A percentile compares a stretch with the other conserved stretches of the same genome.
phyloP scores from a whole-genome alignment of 148 eudicot genomes.

The Cornus suecica region DNA sequence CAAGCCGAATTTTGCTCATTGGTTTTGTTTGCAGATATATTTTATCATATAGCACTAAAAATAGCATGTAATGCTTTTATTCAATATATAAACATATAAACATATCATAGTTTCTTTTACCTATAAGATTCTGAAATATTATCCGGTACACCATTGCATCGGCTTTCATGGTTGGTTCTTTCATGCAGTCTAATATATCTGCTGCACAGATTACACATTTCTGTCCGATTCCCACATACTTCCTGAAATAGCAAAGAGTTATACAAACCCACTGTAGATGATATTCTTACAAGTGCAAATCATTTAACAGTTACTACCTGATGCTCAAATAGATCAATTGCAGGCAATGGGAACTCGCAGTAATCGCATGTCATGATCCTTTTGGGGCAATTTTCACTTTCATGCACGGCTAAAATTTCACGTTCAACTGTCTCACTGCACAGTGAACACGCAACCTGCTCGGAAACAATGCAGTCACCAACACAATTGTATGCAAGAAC shows the following conservation, averaged over 20 bases:
- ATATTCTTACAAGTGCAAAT: background rate
- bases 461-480: slow-evolving; percentile 13
- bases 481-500: background rate
- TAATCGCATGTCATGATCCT: slow-evolving; percentile 86
- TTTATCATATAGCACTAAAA: background rate
- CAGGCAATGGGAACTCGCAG: slow-evolving; percentile 96
- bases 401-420: slow-evolving; percentile 72
- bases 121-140: slow-evolving; percentile 60
- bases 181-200: slow-evolving; percentile 84
- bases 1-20: background rate
- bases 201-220: slow-evolving; percentile 62
- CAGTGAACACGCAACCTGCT: slow-evolving; percentile 89
- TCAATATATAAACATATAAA: background rate
- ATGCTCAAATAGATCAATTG: slow-evolving; percentile 77
- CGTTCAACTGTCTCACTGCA: slow-evolving; percentile 88
- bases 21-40: background rate
- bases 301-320: slow-evolving; percentile 47
- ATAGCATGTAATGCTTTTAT: background rate
- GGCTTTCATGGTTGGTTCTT: slow-evolving; percentile 66
- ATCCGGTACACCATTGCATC: slow-evolving; percentile 57
- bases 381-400: slow-evolving; percentile 79
- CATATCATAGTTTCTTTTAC: slow-evolving; percentile 26
- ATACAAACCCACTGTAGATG: background rate
- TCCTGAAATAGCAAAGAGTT: slow-evolving; percentile 46
- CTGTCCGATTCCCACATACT: slow-evolving; percentile 97